These are phyloP conservation scores for Lentinula sp. DNA, from an alignment of 768 basidiomycete species.

Conservation along the genomic window DNA sequence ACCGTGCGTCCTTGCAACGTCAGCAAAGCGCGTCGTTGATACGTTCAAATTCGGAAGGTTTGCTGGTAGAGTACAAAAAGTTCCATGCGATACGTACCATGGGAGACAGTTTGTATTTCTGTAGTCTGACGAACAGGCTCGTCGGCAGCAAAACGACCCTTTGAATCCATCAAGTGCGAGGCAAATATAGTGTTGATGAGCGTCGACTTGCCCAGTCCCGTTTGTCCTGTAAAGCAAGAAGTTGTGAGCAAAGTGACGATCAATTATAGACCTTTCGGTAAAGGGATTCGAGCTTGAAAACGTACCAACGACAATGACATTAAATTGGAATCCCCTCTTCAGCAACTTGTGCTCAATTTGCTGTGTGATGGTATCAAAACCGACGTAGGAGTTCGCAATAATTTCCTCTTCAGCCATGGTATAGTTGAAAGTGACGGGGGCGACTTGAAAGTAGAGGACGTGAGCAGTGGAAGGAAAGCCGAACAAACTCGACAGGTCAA, in stretches of 20 bases:
- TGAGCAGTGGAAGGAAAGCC: background rate
- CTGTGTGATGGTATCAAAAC: conserved; percentile 95
- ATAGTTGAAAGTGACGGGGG: background rate
- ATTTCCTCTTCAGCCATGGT: conserved; percentile 58
- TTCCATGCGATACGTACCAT: conserved; percentile 54
- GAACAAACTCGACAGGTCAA: background rate
- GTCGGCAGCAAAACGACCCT: conserved; percentile 85
- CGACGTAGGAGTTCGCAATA: conserved; percentile 88
- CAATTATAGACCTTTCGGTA: background rate
- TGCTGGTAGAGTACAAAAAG: background rate
- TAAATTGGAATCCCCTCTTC: conserved; percentile 99
- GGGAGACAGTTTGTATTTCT: conserved; percentile 91
- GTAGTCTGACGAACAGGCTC: conserved; percentile 94
- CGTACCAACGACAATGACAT: conserved; percentile 93
- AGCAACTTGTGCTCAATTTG: conserved; percentile 99
- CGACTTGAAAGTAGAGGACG: too few relatives aligned
- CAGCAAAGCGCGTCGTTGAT: background rate
- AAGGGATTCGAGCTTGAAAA: conserved; percentile 11
- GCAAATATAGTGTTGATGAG: conserved; percentile 99
- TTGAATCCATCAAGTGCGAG: conserved; percentile 95
- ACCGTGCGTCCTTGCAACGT: background rate
- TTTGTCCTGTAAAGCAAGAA: conserved; percentile 64
- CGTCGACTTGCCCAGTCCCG: conserved; percentile 96
- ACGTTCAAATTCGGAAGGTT: background rate
- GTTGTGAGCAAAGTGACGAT: background rate